phyloP scores from a whole-genome alignment of 116 monocot species.

The Phalaenopsis hybrid region DNA sequence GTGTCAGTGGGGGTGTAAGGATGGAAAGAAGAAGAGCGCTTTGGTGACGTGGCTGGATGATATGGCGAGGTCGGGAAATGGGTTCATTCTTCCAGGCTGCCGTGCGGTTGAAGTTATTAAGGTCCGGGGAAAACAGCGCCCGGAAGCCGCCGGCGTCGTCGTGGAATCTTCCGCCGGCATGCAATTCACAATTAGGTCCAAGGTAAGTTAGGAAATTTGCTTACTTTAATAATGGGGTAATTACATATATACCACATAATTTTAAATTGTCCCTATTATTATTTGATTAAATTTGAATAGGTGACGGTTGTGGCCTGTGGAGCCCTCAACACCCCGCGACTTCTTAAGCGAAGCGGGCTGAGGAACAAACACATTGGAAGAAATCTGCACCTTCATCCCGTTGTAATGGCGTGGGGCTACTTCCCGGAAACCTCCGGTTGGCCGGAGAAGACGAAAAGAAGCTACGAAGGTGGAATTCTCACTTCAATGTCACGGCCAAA shows the following conservation, averaged over 20 bases:
- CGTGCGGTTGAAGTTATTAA: constrained; percentile 25
- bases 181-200: constrained; percentile 21
- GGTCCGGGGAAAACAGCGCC: not conserved
- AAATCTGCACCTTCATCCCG: constrained; percentile 45
- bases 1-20: constrained; percentile 65
- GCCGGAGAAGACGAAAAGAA: constrained; percentile 7
- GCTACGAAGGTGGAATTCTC: constrained; percentile 60
- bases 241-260: not conserved
- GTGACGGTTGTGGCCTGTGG: constrained; percentile 41
- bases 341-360: constrained; percentile 43
- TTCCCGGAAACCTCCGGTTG: constrained; percentile 18
- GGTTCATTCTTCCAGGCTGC: constrained; percentile 45
- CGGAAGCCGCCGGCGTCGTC: constrained; percentile 31
- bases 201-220: not conserved
- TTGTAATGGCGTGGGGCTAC: constrained; percentile 47
- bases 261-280: not conserved
- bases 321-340: constrained; percentile 34
- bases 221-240: not conserved
- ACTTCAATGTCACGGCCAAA: constrained; percentile 45
- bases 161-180: constrained; percentile 2
- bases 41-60: constrained; percentile 60
- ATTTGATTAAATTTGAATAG: not conserved
- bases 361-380: constrained; percentile 39
- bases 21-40: constrained; percentile 47
- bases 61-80: constrained; percentile 40